These are phyloP conservation scores for Trematosphaeria pertusa DNA, from an alignment of 2,329 filamentous ascomycete genomes.

Conservation along the genomic window DNA sequence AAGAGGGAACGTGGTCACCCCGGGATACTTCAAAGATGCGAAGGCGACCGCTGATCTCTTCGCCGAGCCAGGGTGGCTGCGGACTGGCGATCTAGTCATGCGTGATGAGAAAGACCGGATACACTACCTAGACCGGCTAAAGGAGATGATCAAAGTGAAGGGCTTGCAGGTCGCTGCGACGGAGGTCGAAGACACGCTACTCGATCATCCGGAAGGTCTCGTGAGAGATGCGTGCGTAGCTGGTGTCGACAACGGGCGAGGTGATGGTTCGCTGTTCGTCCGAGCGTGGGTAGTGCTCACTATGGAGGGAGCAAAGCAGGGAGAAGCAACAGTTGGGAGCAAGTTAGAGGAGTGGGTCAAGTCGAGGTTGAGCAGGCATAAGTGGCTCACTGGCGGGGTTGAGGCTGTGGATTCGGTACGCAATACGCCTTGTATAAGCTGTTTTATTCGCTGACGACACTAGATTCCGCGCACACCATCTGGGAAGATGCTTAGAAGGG, in stretches of 20 bases:
- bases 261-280: slow-evolving; percentile 38
- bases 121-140: slow-evolving; percentile 45
- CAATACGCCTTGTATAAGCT: background rate
- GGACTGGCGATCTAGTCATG: slow-evolving; percentile 37
- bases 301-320: slow-evolving; percentile 18
- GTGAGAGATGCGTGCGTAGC: slow-evolving; percentile 40
- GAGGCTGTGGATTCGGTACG: slow-evolving; percentile 37
- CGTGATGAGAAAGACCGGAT: slow-evolving; percentile 34
- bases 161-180: slow-evolving; percentile 59
- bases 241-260: slow-evolving; percentile 37
- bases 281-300: slow-evolving; percentile 39
- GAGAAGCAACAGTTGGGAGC: slow-evolving; percentile 19
- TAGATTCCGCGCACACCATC: slow-evolving; percentile 38
- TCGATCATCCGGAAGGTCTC: slow-evolving; percentile 47
- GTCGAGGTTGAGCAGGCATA: slow-evolving; percentile 32
- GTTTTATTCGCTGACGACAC: background rate
- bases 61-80: slow-evolving; percentile 33
- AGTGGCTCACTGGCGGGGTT: slow-evolving; percentile 40
- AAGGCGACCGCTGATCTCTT: slow-evolving; percentile 38
- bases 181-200: slow-evolving; percentile 55
- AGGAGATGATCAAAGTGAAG: slow-evolving; percentile 58
- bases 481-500: slow-evolving; percentile 38
- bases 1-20: slow-evolving; percentile 35
- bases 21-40: slow-evolving; percentile 39
- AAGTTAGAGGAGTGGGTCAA: slow-evolving; percentile 34